Base-by-base conservation (phyloP, 2,329 filamentous ascomycete species). In the Gremmenia infestans region DNA sequence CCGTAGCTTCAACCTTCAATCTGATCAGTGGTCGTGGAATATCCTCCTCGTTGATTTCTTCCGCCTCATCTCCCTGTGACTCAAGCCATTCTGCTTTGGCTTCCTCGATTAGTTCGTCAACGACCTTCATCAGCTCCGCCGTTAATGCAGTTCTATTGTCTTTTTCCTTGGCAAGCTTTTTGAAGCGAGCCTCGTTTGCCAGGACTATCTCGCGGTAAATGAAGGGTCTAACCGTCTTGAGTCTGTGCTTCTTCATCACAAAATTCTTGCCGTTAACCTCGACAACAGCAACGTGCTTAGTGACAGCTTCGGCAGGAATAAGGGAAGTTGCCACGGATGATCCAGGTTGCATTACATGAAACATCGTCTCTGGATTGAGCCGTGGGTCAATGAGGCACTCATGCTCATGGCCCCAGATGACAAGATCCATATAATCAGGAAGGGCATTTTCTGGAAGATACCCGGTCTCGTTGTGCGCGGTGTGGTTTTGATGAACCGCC, bases 361-460 rank as follows among this genome's bases (percentile, higher is more conserved):
- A 99, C 0, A 87, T 88, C 48, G 87, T 96, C 67, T 96, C 91
- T 0, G 88, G 83, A 65, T 97, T 99, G 48, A 85, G 78, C 1
- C 78, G 76, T 0, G 94, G 94, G 46, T 96, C 86, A 61, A 99
- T 96, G 7, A 93, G 71, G 68, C 94, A 99, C 71, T 99, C 93
- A 68, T 99, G 94, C 72, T 99, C 94, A 67, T 99, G 94, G 3
- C 94, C 94, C 94, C 94, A 99, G 50, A 99, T 81, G 0, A 99
- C 84, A 4, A 99, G 78, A 68, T 99, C 88, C 60, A 99, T 76
- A 75, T 95, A 97, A 17, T 91, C 86, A 0, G 94, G 95, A 0
- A 99, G 77, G 66, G 97, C 94, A 65, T 88, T 91, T 68, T 99
- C 95, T 0, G 95, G 93, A 0, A 99, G 80, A 68, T 96, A 97